Conservation (phyloP, 371 early-diverging fungal species). For the Syncephalastrum sp. region DNA sequence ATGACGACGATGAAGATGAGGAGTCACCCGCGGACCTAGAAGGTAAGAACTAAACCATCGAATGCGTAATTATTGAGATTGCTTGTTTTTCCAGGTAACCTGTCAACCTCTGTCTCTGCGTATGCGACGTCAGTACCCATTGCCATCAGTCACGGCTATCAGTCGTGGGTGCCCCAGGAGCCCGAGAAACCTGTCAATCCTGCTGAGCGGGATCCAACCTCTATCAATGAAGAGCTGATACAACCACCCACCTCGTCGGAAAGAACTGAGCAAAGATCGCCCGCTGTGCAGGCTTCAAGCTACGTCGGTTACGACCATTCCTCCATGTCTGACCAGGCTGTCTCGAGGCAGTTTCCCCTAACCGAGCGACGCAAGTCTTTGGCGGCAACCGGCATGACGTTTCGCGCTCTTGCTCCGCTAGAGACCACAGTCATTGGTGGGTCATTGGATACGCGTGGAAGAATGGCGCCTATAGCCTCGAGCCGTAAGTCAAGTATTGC, state of each 20-base stretch:
- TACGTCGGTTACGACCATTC: slow-evolving; percentile 11
- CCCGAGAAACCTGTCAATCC: slow-evolving; percentile 13
- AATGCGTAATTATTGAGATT: background rate
- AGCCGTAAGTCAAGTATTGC: too few relatives aligned
- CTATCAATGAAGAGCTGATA: background rate
- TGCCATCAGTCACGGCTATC: slow-evolving; percentile 17
- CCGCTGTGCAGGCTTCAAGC: slow-evolving; percentile 1
- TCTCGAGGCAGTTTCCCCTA: slow-evolving; percentile 11
- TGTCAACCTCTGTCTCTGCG: slow-evolving; percentile 19
- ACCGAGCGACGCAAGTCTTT: slow-evolving; percentile 19
- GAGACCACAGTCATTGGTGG: slow-evolving; percentile 10
- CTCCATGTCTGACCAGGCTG: slow-evolving; percentile 14
- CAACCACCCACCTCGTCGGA: background rate
- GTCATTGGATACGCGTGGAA: slow-evolving; percentile 20
- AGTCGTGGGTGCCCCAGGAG: background rate
- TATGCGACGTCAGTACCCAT: slow-evolving; percentile 31
- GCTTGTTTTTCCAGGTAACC: slow-evolving; percentile 2
- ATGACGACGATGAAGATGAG: slow-evolving; percentile 12
- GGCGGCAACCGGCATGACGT: slow-evolving; percentile 2
- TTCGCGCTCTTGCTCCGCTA: background rate
- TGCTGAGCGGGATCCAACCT: slow-evolving; percentile 17
- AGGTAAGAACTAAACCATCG: background rate
- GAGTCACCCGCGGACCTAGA: background rate
- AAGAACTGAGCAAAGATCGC: background rate
- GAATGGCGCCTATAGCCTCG: background rate